Percentiles rank a stretch among this genome's conserved stretches.
Conservation (phyloP, 345 rosid genomes). For the Acer negundo region DNA sequence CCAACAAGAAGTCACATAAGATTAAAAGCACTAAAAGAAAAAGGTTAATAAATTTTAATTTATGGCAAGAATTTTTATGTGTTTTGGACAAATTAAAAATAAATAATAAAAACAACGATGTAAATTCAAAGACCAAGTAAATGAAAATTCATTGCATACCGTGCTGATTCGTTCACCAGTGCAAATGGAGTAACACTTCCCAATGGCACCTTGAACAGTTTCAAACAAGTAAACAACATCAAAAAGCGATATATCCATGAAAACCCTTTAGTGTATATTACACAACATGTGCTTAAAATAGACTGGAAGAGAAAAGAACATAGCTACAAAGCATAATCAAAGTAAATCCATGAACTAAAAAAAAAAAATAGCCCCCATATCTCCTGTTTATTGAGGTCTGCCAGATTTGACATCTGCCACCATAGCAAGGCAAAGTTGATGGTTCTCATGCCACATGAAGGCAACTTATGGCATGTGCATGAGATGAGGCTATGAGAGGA, state of each 20-base stretch:
- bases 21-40: background rate
- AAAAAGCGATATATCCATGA: conserved; percentile 9
- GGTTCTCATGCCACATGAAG: background rate
- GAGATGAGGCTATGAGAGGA: background rate
- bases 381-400: no score
- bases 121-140: background rate
- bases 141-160: conserved; percentile 42
- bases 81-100: background rate
- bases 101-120: background rate
- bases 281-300: background rate
- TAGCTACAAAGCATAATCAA: no score
- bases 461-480: background rate
- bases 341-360: no score
- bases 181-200: conserved; percentile 94
- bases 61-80: background rate
- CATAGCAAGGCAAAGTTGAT: background rate
- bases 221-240: conserved; percentile 14
- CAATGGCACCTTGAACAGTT: conserved; percentile 58
- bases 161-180: conserved; percentile 74
- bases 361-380: no score
- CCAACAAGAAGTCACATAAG: background rate
- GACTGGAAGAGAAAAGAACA: no score
- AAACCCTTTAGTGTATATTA: background rate
- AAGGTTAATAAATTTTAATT: background rate
- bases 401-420: background rate